Evolutionary conservation across 2,329 filamentous ascomycete species (phyloP).

Genomic region (Nothophoma quercina): DNA sequence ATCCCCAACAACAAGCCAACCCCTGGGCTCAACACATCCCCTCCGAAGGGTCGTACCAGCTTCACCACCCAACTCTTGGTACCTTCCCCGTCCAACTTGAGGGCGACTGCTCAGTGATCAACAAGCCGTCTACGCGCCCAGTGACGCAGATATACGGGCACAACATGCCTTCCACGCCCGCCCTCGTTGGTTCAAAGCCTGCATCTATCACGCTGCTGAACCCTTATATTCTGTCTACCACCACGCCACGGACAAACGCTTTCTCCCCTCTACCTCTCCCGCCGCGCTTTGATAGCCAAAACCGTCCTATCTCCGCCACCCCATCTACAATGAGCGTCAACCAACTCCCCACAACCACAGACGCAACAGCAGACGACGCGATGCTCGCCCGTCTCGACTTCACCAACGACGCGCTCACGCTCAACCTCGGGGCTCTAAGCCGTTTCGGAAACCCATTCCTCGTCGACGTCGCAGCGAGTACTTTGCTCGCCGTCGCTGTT

Average conservation of each 20-base stretch:
- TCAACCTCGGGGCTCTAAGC: constrained; percentile 55
- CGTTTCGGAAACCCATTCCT: constrained; percentile 56
- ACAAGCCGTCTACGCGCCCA: constrained; percentile 47
- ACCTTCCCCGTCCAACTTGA: constrained; percentile 53
- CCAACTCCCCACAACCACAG: constrained; percentile 46
- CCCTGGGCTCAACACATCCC: constrained; percentile 49
- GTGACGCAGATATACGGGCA: constrained; percentile 50
- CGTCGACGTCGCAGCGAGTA: constrained; percentile 54
- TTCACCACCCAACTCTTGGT: constrained; percentile 56
- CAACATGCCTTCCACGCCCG: constrained; percentile 48
- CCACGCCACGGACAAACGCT: constrained; percentile 40
- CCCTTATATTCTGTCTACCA: constrained; percentile 49
- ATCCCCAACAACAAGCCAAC: constrained; percentile 46
- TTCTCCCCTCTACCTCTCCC: constrained; percentile 43
- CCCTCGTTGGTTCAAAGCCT: constrained; percentile 35
- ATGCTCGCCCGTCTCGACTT: constrained; percentile 57
- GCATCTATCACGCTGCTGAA: constrained; percentile 49
- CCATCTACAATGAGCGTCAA: constrained; percentile 44
- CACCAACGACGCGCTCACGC: constrained; percentile 48
- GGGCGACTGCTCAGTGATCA: constrained; percentile 51
- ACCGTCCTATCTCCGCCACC: constrained; percentile 41
- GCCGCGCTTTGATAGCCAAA: constrained; percentile 30
- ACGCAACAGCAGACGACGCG: constrained; percentile 46
- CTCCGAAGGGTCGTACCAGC: constrained; percentile 52
- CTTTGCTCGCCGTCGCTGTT: constrained; percentile 55